Base-by-base conservation (phyloP, 305 asterid species). In the Fraxinus paxiana region DNA sequence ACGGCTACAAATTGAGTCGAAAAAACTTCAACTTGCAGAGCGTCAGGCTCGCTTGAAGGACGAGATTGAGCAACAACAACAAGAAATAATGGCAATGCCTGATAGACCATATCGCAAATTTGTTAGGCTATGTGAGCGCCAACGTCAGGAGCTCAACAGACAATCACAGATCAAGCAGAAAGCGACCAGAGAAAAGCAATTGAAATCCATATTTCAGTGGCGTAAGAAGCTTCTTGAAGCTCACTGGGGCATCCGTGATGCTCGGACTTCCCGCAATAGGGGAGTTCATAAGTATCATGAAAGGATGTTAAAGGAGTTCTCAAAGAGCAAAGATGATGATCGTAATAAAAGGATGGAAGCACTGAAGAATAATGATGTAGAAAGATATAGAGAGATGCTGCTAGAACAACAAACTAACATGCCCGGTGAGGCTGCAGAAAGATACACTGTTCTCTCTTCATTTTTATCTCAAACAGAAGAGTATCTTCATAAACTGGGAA, bases 231-330 rank as follows among this genome's bases (percentile, higher is more conserved):
- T 96, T 88, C 97, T 96, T 13, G 99, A 96, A 90, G 89, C 97
- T 63, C 98, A 96, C 81, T 96, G 99, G 99, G 97, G 89, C 77
- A 91, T 94, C 77, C 97, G 99, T 73, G 99, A 96, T 92, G 97
- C 99, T 72, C 93, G 99, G 74, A 93, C 96, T 79, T 94, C 98
- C 41, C 96, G 99, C 65, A 96, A 94, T 82, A 89, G 99, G 84
- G 99, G 99, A 56, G 99, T 96, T 81, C 98, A 97, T 85, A 96
- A 96, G 85, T 96, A 96, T 85, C 99, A 96, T 87, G 99, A 96
- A 75, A 94, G 88, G 86, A 94, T 94, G 97, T 83, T 96, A 85
- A 92, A 98, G 88, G 99, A 96, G 89, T 96, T 94, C 86, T 94
- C 98, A 78, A 96, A 96, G 92, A 92, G 87, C 84, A 93, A 93